phyloP scores from a whole-genome alignment of 1,139 yeast genomes.

The Debaryomyces udenii region DNA sequence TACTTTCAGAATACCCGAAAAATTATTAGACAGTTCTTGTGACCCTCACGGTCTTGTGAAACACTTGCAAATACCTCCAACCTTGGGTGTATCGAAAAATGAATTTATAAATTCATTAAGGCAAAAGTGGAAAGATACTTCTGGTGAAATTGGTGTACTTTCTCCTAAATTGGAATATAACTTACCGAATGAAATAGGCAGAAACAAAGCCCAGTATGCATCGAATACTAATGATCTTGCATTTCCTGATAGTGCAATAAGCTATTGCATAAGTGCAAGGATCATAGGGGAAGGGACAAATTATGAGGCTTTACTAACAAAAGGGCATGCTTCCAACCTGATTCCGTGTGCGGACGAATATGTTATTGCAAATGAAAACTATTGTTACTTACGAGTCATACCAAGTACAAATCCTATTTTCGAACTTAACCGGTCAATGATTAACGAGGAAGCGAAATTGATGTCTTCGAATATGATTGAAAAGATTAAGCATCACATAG shows the following conservation, averaged over 20 bases:
- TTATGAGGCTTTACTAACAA: conserved; percentile 26
- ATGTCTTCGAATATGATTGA: conserved; percentile 30
- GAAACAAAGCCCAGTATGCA: conserved; percentile 20
- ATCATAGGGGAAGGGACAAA: conserved; percentile 39
- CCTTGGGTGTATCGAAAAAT: conserved; percentile 34
- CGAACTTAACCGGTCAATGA: conserved; percentile 34
- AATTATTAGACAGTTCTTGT: conserved; percentile 40
- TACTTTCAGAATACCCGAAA: conserved; percentile 42
- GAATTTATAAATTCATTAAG: conserved; percentile 32
- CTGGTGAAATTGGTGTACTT: conserved; percentile 11
- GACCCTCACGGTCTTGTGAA: conserved; percentile 34
- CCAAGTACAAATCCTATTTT: conserved; percentile 29
- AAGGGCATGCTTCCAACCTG: conserved; percentile 18
- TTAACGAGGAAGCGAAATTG: conserved; percentile 36
- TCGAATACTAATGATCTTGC: conserved; percentile 35
- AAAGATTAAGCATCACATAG: conserved; percentile 30
- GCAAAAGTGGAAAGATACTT: conserved; percentile 30
- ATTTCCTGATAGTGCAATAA: conserved; percentile 34
- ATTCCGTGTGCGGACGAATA: conserved; percentile 33
- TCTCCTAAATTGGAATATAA: conserved; percentile 2
- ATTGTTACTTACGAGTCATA: conserved; percentile 30
- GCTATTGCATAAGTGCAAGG: conserved; percentile 41
- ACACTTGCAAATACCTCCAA: conserved; percentile 42
- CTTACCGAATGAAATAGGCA: conserved; percentile 1
- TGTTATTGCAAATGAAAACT: conserved; percentile 40